Evolutionary conservation across 1,139 yeast species (phyloP), one percentile per base, ranked within the genome.

Genomic region (Geotrichum klebahnii): DNA sequence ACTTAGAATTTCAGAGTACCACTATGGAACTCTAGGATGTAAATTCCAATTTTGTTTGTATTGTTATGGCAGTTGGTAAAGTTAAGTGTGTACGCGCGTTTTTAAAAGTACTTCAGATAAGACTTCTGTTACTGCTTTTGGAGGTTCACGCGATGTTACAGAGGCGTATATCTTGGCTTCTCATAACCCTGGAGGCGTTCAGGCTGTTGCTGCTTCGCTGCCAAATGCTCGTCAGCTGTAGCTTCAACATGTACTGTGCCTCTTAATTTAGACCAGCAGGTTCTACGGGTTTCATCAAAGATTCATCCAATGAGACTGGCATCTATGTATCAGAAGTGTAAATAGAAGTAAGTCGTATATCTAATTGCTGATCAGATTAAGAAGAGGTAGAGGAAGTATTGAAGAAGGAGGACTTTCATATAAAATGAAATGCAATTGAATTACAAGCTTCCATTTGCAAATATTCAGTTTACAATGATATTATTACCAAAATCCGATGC

Each of bases 41-140:
- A n/a, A 84, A 82, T 59, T 75, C 81, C 51, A 73, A 74, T 54
- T 83, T 84, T 55, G 77, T 84, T 14, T 72, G 77, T 50, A 96
- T 96, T 24, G 70, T 89, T 46, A 72, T 77, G 56, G 79, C 71
- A 55, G 77, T 86, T 34, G 86, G 95, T 29, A 73, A 78, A 59
- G 68, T 88, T 62, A 86, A 86, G 68, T 69, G 79, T 44, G 72
- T 72, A 50, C 75, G 79, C 59, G n/a, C n/a, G n/a, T n/a, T n/a
- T 80, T 76, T 29, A 48, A 55, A 23, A 57, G 53, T 17, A 57
- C 55, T 32, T 46, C 47, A 29, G 57, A 51, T 10, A 57, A 61
- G 34, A 45, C 53, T 10, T 31, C 57, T 31, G 60, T 62, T 24
- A 53, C 61, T 23, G 57, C 59, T 14, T 53, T 67, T 20, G 41